Conservation (phyloP, 345 rosid species). For the Litchi chinensis region DNA sequence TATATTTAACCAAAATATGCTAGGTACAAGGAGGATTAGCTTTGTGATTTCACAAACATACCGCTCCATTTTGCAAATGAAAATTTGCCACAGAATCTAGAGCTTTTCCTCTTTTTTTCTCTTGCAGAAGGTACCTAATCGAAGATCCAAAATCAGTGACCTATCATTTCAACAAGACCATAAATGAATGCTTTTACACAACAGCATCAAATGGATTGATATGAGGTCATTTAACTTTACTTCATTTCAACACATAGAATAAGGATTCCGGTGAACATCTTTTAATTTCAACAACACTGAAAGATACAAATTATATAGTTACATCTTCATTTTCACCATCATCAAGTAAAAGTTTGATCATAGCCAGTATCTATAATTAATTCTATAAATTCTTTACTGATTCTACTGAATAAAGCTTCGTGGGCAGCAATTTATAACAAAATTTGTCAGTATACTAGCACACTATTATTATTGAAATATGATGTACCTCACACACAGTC, state of each 20-base stretch:
- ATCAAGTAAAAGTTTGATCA: neutral
- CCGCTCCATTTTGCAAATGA: constrained; percentile 98
- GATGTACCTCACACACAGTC: constrained; percentile 79
- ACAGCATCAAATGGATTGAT: neutral
- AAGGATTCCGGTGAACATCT: neutral
- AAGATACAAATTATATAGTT: neutral
- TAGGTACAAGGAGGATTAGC: neutral
- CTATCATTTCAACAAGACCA: neutral
- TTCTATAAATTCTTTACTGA: neutral
- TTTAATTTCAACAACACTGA: neutral
- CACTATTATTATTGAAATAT: neutral
- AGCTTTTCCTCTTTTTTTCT: constrained; percentile 96
- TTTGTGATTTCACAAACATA: constrained; percentile 31
- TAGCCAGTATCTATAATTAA: neutral
- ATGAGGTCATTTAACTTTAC: neutral
- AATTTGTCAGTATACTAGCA: neutral
- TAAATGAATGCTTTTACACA: neutral
- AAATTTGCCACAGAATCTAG: constrained; percentile 95
- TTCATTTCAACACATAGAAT: neutral
- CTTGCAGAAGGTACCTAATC: constrained; percentile 79
- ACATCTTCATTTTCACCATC: neutral
- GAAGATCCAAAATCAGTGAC: constrained; percentile 16
- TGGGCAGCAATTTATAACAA: neutral
- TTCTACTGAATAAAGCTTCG: neutral
- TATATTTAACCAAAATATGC: neutral